Evolutionary conservation across 148 eudicot species (phyloP).

Genomic region (Vaccinium darrowii): DNA sequence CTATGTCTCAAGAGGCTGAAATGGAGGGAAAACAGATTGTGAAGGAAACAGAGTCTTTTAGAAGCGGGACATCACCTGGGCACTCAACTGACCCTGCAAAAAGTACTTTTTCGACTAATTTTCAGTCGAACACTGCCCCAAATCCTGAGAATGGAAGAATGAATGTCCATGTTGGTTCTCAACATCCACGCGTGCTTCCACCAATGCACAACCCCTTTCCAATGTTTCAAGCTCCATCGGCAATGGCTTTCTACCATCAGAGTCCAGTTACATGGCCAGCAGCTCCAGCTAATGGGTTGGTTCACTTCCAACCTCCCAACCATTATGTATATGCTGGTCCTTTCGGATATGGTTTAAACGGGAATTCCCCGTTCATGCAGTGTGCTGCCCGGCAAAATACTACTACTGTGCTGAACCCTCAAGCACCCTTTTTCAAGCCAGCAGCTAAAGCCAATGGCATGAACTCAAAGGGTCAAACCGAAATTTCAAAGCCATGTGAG

Average conservation of each 20-base stretch:
- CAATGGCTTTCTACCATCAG: slow-evolving; percentile 74
- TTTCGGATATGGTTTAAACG: slow-evolving; percentile 54
- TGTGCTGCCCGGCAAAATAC: slow-evolving; percentile 63
- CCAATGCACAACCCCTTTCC: slow-evolving; percentile 63
- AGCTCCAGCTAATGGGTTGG: slow-evolving; percentile 63
- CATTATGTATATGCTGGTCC: slow-evolving; percentile 60
- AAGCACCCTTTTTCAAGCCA: slow-evolving; percentile 66
- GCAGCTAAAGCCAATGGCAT: slow-evolving; percentile 39
- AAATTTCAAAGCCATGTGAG: slow-evolving; percentile 23
- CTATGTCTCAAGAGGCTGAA: slow-evolving; percentile 33
- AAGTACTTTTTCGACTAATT: slow-evolving; percentile 22
- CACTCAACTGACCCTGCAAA: slow-evolving; percentile 19
- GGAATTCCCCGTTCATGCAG: slow-evolving; percentile 60
- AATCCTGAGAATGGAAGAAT: slow-evolving; percentile 38
- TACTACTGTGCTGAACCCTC: slow-evolving; percentile 52
- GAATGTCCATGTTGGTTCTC: slow-evolving; percentile 30
- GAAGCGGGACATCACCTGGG: slow-evolving; percentile 20
- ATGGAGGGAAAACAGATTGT: slow-evolving; percentile 27
- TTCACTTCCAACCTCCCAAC: slow-evolving; percentile 61
- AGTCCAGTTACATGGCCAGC: slow-evolving; percentile 70
- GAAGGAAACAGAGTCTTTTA: slow-evolving; percentile 28
- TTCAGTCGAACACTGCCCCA: slow-evolving; percentile 28
- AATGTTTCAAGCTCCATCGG: slow-evolving; percentile 60
- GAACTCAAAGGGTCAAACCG: slow-evolving; percentile 42
- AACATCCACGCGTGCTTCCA: slow-evolving; percentile 46